phyloP scores from a whole-genome alignment of 2,329 filamentous ascomycete genomes.

The Beauveria scarabaeidicola region DNA sequence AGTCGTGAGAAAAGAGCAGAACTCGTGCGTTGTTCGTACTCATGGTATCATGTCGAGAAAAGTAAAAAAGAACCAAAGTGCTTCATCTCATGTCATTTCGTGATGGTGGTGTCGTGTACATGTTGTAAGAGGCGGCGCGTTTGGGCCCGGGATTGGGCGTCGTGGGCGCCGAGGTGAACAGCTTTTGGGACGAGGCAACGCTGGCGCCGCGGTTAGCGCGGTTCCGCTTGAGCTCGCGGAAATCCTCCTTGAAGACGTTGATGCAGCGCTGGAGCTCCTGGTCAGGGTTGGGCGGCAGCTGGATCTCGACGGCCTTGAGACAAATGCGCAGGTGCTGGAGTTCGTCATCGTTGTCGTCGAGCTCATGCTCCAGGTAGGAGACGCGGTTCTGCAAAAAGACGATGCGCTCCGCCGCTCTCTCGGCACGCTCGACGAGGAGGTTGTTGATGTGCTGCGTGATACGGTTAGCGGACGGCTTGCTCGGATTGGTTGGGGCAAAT shows the following conservation, averaged over 20 bases:
- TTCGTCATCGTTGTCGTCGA: slow-evolving; percentile 49
- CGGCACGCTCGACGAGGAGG: slow-evolving; percentile 48
- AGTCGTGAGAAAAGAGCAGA: not conserved
- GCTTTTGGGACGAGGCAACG: not conserved
- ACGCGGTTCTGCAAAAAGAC: slow-evolving; percentile 52
- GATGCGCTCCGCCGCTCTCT: slow-evolving; percentile 49
- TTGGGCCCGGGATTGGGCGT: not conserved
- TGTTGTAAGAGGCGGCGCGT: not conserved
- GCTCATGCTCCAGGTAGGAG: slow-evolving; percentile 48
- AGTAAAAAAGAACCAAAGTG: not conserved
- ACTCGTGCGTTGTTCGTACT: not conserved
- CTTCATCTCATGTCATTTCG: not conserved
- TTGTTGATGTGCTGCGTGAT: slow-evolving; percentile 47
- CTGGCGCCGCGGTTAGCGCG: slow-evolving; percentile 20
- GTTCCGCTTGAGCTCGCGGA: slow-evolving; percentile 39
- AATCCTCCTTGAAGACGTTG: slow-evolving; percentile 53
- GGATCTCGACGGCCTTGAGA: slow-evolving; percentile 54
- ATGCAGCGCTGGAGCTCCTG: slow-evolving; percentile 51
- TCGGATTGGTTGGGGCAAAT: not conserved
- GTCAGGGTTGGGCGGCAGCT: slow-evolving; percentile 44
- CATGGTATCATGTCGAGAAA: slow-evolving; percentile 1
- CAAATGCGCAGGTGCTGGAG: slow-evolving; percentile 53
- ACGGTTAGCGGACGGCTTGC: slow-evolving; percentile 20
- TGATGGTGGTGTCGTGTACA: slow-evolving; percentile 6
- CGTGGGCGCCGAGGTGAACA: not conserved